phyloP scores from a whole-genome alignment of 2,329 filamentous ascomycete genomes.

The Capronia coronata region DNA sequence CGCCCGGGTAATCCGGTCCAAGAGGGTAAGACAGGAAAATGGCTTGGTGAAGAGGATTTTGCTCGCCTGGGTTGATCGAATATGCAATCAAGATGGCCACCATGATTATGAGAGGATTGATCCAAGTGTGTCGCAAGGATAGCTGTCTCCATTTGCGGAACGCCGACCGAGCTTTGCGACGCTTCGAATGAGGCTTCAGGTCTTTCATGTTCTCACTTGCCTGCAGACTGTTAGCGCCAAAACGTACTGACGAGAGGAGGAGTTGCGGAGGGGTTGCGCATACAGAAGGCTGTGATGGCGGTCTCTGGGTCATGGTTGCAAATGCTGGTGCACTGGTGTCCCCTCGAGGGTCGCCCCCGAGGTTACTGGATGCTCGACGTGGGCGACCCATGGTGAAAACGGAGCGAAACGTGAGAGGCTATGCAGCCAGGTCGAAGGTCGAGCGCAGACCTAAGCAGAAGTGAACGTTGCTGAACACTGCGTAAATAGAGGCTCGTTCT shows the following conservation, averaged over 20 bases:
- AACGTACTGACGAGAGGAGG: background rate
- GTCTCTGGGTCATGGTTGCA: slow-evolving; percentile 39
- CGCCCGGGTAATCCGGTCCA: slow-evolving; percentile 44
- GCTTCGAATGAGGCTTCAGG: slow-evolving; percentile 37
- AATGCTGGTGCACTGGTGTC: slow-evolving; percentile 43
- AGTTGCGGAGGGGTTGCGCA: slow-evolving; percentile 3
- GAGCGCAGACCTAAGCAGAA: background rate
- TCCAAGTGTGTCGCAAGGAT: slow-evolving; percentile 45
- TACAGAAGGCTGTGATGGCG: slow-evolving; percentile 29
- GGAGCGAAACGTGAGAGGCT: background rate
- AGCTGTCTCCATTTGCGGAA: slow-evolving; percentile 40
- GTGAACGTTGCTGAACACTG: background rate
- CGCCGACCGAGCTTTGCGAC: slow-evolving; percentile 39
- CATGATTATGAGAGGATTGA: slow-evolving; percentile 61
- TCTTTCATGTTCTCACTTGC: slow-evolving; percentile 23
- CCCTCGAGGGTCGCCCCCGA: slow-evolving; percentile 43
- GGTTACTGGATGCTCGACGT: slow-evolving; percentile 39
- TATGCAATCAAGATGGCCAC: slow-evolving; percentile 58
- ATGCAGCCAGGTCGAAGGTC: background rate
- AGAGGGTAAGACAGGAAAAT: slow-evolving; percentile 79
- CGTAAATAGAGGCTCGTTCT: too few relatives aligned
- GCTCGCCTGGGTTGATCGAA: slow-evolving; percentile 61
- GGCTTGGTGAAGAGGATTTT: slow-evolving; percentile 67
- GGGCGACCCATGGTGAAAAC: slow-evolving; percentile 29
- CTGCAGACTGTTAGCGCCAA: slow-evolving; percentile 13